Conservation (phyloP, 2,329 filamentous ascomycete species). For the Bretziella fagacearum region DNA sequence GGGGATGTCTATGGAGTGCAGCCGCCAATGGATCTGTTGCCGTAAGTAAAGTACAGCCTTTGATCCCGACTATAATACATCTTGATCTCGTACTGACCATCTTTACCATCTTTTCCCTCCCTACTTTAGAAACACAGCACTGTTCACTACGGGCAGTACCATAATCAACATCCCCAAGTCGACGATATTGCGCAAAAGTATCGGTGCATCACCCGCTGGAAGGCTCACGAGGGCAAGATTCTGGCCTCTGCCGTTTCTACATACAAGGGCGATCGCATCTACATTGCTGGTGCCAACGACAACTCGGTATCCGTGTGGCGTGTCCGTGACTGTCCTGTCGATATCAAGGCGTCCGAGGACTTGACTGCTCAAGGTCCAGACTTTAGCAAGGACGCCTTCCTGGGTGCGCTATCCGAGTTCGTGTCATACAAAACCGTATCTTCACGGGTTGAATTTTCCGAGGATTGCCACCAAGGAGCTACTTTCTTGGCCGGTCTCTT, state of each 20-base stretch:
- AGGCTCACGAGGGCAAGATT: conserved; percentile 74
- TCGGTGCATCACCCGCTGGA: conserved; percentile 59
- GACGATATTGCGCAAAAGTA: conserved; percentile 60
- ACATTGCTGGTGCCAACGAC: conserved; percentile 88
- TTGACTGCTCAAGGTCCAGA: conserved; percentile 21
- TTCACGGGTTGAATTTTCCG: conserved; percentile 66
- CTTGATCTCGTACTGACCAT: background rate
- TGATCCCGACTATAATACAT: background rate
- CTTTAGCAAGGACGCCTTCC: conserved; percentile 30
- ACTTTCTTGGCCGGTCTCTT: conserved; percentile 82
- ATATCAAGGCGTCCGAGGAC: conserved; percentile 23
- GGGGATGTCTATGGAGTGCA: conserved; percentile 71
- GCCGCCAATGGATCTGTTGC: conserved; percentile 78
- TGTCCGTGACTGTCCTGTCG: conserved; percentile 32
- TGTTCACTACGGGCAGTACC: conserved; percentile 43
- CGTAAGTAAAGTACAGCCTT: conserved; percentile 31
- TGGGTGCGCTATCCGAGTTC: conserved; percentile 67
- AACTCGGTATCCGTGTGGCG: conserved; percentile 81
- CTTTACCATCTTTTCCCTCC: background rate
- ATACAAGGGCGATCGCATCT: conserved; percentile 58
- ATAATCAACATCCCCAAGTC: conserved; percentile 22
- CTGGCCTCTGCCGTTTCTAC: conserved; percentile 64
- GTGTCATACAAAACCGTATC: conserved; percentile 87
- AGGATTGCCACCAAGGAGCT: conserved; percentile 83
- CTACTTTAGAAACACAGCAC: conserved; percentile 44